Conservation (phyloP, 2,329 filamentous ascomycete species). For the Colletotrichum higginsianum region DNA sequence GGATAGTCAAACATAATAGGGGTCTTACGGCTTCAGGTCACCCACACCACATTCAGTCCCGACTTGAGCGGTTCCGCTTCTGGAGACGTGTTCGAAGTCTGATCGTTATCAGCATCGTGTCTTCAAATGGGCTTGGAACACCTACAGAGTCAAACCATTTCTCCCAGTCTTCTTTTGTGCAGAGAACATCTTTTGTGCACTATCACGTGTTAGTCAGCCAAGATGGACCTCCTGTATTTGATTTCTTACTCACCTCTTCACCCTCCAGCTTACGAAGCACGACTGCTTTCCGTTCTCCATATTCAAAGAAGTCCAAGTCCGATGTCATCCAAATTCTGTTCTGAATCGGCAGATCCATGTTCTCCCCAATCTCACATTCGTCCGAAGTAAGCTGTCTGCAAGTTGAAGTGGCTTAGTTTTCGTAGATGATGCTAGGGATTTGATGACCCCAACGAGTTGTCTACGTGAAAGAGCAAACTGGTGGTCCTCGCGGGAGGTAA, state of each 20-base stretch:
- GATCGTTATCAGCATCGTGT: background rate
- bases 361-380: background rate
- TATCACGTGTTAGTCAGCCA: background rate
- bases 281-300: slow-evolving; percentile 2
- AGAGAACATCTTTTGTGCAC: background rate
- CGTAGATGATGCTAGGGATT: background rate
- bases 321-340: background rate
- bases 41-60: background rate
- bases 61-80: background rate
- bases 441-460: too few species aligned
- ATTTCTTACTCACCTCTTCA: background rate
- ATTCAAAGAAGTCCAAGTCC: background rate
- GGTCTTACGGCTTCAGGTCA: background rate
- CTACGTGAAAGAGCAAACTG: too few species aligned
- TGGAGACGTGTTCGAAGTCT: slow-evolving; percentile 3
- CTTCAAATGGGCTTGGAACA: background rate
- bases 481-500: too few species aligned
- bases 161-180: slow-evolving; percentile 28
- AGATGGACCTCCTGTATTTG: too few species aligned
- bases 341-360: slow-evolving; percentile 1
- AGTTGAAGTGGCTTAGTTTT: background rate
- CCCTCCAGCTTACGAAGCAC: background rate
- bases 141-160: slow-evolving; percentile 18
- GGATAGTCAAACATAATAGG: too few species aligned
- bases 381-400: background rate